phyloP scores from a whole-genome alignment of 768 basidiomycete species.

The Rickenella mellea region DNA sequence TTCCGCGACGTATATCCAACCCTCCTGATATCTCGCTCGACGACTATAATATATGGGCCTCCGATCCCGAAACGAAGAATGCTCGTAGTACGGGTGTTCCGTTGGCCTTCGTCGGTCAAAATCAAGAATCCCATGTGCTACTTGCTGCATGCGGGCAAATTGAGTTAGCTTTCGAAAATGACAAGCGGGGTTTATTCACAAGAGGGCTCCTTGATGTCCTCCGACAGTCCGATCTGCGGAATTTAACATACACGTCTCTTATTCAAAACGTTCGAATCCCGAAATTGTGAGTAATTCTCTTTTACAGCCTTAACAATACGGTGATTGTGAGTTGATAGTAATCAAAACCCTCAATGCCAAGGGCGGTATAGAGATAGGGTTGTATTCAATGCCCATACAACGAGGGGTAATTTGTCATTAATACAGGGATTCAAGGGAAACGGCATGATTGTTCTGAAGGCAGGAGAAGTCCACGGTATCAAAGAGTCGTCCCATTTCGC shows the following conservation, averaged over 20 bases:
- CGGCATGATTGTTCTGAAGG: slow-evolving; percentile 12
- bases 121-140: too few relatives aligned
- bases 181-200: slow-evolving; percentile 18
- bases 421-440: not conserved
- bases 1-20: too few relatives aligned
- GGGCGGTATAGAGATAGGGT: slow-evolving; percentile 14
- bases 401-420: slow-evolving; percentile 6
- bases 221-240: slow-evolving; percentile 1
- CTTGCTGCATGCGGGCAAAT: slow-evolving; percentile 11
- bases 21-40: too few relatives aligned
- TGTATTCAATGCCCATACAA: slow-evolving; percentile 15
- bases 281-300: too few relatives aligned
- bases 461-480: slow-evolving; percentile 19
- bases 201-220: slow-evolving; percentile 12
- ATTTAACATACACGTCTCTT: slow-evolving; percentile 17
- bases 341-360: slow-evolving; percentile 21
- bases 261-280: too few relatives aligned
- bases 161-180: slow-evolving; percentile 12
- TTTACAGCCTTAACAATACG: too few relatives aligned
- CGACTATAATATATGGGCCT: too few relatives aligned
- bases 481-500: slow-evolving; percentile 10
- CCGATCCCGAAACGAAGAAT: too few relatives aligned
- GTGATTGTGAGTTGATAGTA: not conserved
- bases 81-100: too few relatives aligned
- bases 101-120: too few relatives aligned